Conservation (phyloP, 164 flowering plant genomes). For the Berberis thunbergii region DNA sequence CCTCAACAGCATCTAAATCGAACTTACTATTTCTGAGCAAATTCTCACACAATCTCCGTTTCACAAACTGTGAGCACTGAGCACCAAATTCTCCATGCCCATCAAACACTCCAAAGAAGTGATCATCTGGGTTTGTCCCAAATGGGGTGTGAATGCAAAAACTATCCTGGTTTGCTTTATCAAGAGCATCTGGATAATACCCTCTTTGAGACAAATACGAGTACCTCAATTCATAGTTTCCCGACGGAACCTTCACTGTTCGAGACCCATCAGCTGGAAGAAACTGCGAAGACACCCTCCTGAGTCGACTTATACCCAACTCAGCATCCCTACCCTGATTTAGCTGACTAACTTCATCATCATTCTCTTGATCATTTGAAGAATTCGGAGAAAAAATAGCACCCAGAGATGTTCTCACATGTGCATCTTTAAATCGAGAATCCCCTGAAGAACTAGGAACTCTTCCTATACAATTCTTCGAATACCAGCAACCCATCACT, state of each 20-base stretch:
- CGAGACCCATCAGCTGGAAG: slow-evolving; percentile 82
- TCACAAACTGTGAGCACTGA: slow-evolving; percentile 85
- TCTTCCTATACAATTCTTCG: slow-evolving; percentile 73
- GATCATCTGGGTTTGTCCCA: slow-evolving; percentile 63
- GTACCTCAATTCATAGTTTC: slow-evolving; percentile 53
- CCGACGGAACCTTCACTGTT: slow-evolving; percentile 55
- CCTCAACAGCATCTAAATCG: slow-evolving; percentile 66
- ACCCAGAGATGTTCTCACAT: slow-evolving; percentile 22
- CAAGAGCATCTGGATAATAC: slow-evolving; percentile 89
- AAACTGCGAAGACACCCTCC: slow-evolving; percentile 89
- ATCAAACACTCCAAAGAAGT: slow-evolving; percentile 95
- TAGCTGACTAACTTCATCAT: slow-evolving; percentile 49
- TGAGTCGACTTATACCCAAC: slow-evolving; percentile 61
- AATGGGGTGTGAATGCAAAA: slow-evolving; percentile 89
- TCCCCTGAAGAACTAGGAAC: slow-evolving; percentile 45
- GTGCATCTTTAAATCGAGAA: slow-evolving; percentile 25
- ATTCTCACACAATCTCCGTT: slow-evolving; percentile 72
- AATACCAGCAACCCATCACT: slow-evolving; percentile 91
- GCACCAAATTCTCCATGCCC: slow-evolving; percentile 97
- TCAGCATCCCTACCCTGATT: slow-evolving; percentile 45
- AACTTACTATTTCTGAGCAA: slow-evolving; percentile 59
- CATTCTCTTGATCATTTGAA: slow-evolving; percentile 35
- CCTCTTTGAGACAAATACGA: slow-evolving; percentile 90
- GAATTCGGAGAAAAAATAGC: slow-evolving; percentile 37
- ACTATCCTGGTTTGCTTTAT: slow-evolving; percentile 96